These are phyloP conservation scores for Halteria grandinella DNA, from an alignment of 73 alveolate genomes.

Conservation along the genomic window DNA sequence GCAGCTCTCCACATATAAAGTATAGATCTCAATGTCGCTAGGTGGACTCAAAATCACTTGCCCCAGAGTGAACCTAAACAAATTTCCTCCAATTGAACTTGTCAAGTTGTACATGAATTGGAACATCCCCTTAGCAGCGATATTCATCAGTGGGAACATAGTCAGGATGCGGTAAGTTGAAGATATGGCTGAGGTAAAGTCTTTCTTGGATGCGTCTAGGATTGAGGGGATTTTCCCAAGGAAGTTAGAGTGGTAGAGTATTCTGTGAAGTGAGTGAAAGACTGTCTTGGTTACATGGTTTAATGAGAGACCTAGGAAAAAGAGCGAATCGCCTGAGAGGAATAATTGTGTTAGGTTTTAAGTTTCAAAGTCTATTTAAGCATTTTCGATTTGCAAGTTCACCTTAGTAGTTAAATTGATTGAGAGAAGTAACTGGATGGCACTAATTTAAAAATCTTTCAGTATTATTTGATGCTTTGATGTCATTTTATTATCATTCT, in stretches of 20 bases:
- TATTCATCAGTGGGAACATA: constrained; percentile 53
- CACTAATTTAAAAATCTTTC: not conserved
- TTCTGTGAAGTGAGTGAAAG: constrained; percentile 24
- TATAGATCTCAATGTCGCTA: too few relatives aligned
- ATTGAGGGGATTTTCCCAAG: constrained; percentile 32
- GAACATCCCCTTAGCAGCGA: constrained; percentile 62
- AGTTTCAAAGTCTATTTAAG: not conserved
- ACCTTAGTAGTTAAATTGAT: not conserved
- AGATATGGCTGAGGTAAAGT: not conserved
- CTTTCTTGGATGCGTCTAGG: constrained; percentile 1
- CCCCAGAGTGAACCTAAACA: too few relatives aligned
- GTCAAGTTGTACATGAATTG: constrained; percentile 22
- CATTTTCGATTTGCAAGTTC: constrained; percentile 17
- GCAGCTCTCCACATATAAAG: too few relatives aligned
- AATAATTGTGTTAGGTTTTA: not conserved
- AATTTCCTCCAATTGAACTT: constrained; percentile 26
- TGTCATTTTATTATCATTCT: not conserved
- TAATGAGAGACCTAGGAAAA: not conserved
- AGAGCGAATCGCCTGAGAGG: not conserved
- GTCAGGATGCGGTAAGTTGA: constrained; percentile 7
- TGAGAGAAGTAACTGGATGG: not conserved
- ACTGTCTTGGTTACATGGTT: constrained; percentile 24
- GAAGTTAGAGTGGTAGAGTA: constrained; percentile 26
- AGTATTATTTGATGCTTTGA: not conserved
- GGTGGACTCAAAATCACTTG: too few relatives aligned